Base-by-base conservation (phyloP, 1,284 basidiomycete species). In the Lignosus rhinocerotis region DNA sequence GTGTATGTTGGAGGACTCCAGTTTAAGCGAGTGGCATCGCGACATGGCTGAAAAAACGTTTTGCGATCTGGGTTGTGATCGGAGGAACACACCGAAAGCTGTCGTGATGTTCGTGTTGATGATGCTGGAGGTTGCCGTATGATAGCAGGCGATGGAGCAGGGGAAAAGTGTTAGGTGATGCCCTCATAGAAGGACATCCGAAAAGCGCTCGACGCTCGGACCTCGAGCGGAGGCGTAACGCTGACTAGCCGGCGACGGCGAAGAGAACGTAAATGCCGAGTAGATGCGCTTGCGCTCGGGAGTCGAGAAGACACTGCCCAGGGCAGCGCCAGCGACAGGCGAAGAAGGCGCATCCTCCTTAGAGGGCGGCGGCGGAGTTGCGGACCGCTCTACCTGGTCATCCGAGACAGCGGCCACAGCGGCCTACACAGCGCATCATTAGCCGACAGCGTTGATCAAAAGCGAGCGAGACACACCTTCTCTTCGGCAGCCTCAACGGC, bases 181-280 rank as follows among this genome's bases (percentile, higher is more conserved):
- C 19, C 43, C 7, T 52, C 53, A 64, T 42, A 64, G 55, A 21
- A 50, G 58, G 17, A 62, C 47, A 50, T 71, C 70, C 8, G 67
- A 67, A 59, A 70, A 71, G 16, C 61, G 66, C 11, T 66, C 64
- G 16, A 63, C 65, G 34, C 58, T 65, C 19, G 68, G 61, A 1
- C 50, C 62, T 8, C 64, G 55, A 6, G 60, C 46, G 9, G 73
- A 68, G 9, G 69, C 65, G 70, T 78, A 80, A 47, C 84, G 83
- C 56, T 81, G 73, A 53, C 80, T 79, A 0, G 81, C 76, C 11
- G 83, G 82, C 1, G 86, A 86, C 2, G 88, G 88, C 0, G 87
- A 85, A 6, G 82, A 80, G 75, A 91, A 91, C 5, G 88, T 91
- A 69, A 91, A 91, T 1, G 85, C 77, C n/a, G 86, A 79, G 68